These are phyloP conservation scores for Paracoccidioides brasiliensis DNA, from an alignment of 2,329 filamentous ascomycete genomes.

Conservation along the genomic window DNA sequence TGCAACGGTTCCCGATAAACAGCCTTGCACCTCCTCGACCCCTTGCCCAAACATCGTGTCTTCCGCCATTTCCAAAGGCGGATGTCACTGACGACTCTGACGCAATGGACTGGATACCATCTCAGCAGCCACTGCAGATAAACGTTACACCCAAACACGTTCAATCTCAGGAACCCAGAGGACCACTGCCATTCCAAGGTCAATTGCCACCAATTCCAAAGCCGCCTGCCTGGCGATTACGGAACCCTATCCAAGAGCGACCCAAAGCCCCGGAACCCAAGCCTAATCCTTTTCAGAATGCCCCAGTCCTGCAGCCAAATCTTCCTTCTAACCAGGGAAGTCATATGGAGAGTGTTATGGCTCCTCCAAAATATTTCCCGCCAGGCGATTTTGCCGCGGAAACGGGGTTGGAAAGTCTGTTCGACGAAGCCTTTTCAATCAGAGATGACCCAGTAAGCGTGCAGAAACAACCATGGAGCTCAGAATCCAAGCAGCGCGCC, in stretches of 20 bases:
- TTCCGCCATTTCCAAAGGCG: conserved; percentile 26
- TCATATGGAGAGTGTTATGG: conserved; percentile 23
- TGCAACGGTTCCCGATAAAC: conserved; percentile 27
- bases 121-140: conserved; percentile 25
- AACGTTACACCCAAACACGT: conserved; percentile 20
- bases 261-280: conserved; percentile 24
- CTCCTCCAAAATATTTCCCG: conserved; percentile 35
- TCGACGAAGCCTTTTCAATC: conserved; percentile 33
- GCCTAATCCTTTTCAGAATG: conserved; percentile 26
- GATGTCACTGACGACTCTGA: conserved; percentile 24
- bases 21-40: conserved; percentile 23
- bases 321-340: conserved; percentile 6
- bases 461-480: conserved; percentile 12
- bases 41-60: conserved; percentile 14
- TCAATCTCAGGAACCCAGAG: conserved; percentile 19
- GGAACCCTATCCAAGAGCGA: conserved; percentile 16
- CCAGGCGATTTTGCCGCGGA: conserved; percentile 27
- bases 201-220: conserved; percentile 28
- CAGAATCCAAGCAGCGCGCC: neutral
- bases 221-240: conserved; percentile 29
- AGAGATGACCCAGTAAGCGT: conserved; percentile 20
- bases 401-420: conserved; percentile 35
- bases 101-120: conserved; percentile 41
- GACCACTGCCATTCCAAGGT: conserved; percentile 32
- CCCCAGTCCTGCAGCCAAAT: conserved; percentile 15